These are phyloP conservation scores for Aspergillus fischeri DNA, from an alignment of 2,329 filamentous ascomycete genomes.

Conservation along the genomic window DNA sequence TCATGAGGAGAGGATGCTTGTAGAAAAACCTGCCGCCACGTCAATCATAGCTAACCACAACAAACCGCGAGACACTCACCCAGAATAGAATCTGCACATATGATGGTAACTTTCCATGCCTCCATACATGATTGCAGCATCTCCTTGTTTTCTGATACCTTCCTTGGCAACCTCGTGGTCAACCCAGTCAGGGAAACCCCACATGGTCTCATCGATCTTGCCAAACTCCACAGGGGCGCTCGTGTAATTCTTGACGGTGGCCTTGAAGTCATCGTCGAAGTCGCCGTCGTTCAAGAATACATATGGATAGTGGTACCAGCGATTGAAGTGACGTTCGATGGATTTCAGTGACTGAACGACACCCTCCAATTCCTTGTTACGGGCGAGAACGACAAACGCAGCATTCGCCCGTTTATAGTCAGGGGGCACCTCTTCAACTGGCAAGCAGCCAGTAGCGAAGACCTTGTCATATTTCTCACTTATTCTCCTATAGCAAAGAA, in stretches of 20 bases:
- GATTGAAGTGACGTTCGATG: constrained; percentile 97
- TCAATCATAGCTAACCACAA: constrained; percentile 8
- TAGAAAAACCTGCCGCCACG: constrained; percentile 71
- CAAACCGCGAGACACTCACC: constrained; percentile 53
- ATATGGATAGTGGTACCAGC: constrained; percentile 98
- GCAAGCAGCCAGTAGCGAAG: constrained; percentile 82
- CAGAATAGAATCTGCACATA: constrained; percentile 99
- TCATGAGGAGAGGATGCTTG: constrained; percentile 88
- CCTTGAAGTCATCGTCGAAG: constrained; percentile 92
- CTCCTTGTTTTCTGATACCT: constrained; percentile 93
- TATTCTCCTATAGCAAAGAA: constrained; percentile 65
- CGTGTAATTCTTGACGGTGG: constrained; percentile 84
- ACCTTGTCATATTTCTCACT: constrained; percentile 97
- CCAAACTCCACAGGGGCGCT: constrained; percentile 85
- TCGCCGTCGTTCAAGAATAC: constrained; percentile 97
- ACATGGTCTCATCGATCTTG: constrained; percentile 84
- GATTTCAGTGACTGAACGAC: constrained; percentile 97
- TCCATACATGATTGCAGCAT: constrained; percentile 98
- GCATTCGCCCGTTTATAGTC: constrained; percentile 81
- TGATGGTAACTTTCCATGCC: constrained; percentile 98
- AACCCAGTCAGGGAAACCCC: constrained; percentile 96
- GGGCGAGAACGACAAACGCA: constrained; percentile 89
- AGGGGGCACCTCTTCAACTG: constrained; percentile 58
- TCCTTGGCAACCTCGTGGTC: constrained; percentile 91
- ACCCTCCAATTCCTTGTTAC: constrained; percentile 94